These are phyloP conservation scores for Massariosphaeria phaeospora DNA, from an alignment of 495 filamentous ascomycete genomes.

Conservation along the genomic window DNA sequence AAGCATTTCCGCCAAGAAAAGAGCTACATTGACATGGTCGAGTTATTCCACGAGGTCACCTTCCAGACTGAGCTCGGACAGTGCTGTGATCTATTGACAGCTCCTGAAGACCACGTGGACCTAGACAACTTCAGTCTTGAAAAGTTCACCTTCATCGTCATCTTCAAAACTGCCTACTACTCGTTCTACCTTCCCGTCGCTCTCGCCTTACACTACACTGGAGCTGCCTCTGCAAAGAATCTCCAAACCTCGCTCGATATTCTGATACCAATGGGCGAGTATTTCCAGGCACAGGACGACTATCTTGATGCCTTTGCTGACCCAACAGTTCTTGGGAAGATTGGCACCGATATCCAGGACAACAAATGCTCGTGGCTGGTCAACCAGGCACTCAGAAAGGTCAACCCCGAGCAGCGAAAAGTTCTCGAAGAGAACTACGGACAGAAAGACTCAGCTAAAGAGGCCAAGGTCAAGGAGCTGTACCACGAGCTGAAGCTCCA, in stretches of 20 bases:
- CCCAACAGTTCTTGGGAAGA: slow-evolving; percentile 88
- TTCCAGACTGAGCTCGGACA: slow-evolving; percentile 94
- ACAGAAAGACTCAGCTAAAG: slow-evolving; percentile 72
- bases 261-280: slow-evolving; percentile 96
- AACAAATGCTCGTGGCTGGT: slow-evolving; percentile 99
- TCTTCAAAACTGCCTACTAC: slow-evolving; percentile 99
- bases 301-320: slow-evolving; percentile 96
- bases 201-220: slow-evolving; percentile 74
- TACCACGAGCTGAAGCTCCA: slow-evolving; percentile 81
- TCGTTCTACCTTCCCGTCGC: slow-evolving; percentile 98
- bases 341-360: slow-evolving; percentile 96
- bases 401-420: slow-evolving; percentile 73
- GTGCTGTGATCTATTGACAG: slow-evolving; percentile 88
- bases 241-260: slow-evolving; percentile 82
- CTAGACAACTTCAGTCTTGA: slow-evolving; percentile 88
- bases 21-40: slow-evolving; percentile 80
- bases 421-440: slow-evolving; percentile 83
- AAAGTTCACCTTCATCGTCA: slow-evolving; percentile 97
- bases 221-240: slow-evolving; percentile 76
- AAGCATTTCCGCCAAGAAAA: slow-evolving; percentile 85
- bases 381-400: slow-evolving; percentile 80
- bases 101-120: slow-evolving; percentile 86
- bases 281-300: slow-evolving; percentile 98
- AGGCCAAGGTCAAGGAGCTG: slow-evolving; percentile 79
- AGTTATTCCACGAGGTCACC: slow-evolving; percentile 91